phyloP scores from a whole-genome alignment of 345 rosid species.

The Kernera saxatilis region DNA sequence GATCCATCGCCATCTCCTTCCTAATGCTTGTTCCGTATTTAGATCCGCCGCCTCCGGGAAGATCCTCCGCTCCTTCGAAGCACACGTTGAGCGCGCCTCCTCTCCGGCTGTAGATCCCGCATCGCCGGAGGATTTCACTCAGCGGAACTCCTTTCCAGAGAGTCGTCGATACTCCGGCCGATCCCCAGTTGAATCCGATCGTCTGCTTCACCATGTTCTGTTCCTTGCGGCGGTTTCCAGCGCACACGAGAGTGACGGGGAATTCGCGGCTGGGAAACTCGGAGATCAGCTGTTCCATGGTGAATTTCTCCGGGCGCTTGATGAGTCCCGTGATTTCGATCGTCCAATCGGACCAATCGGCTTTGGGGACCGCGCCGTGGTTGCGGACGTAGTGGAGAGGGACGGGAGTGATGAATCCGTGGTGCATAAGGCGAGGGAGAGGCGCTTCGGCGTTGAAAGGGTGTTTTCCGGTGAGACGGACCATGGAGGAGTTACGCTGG shows the following conservation, averaged over 20 bases:
- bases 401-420: slow-evolving; percentile 90
- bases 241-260: slow-evolving; percentile 80
- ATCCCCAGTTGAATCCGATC: slow-evolving; percentile 93
- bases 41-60: slow-evolving; percentile 94
- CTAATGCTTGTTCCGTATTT: slow-evolving; percentile 81
- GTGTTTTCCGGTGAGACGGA: slow-evolving; percentile 95
- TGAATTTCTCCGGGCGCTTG: slow-evolving; percentile 51
- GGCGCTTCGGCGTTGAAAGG: slow-evolving; percentile 92
- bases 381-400: slow-evolving; percentile 95
- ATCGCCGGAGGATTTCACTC: slow-evolving; percentile 54
- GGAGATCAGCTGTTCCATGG: slow-evolving; percentile 69
- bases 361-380: slow-evolving; percentile 77
- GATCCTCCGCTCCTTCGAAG: slow-evolving; percentile 90
- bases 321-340: slow-evolving; percentile 79
- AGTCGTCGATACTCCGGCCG: slow-evolving; percentile 73
- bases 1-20: slow-evolving; percentile 76
- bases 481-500: slow-evolving; percentile 69
- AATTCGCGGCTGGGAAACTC: slow-evolving; percentile 66
- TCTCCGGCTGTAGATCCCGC: slow-evolving; percentile 59
- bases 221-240: slow-evolving; percentile 89
- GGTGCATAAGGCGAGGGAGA: slow-evolving; percentile 74
- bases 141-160: slow-evolving; percentile 82
- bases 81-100: slow-evolving; percentile 74
- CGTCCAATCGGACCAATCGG: slow-evolving; percentile 64
- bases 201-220: slow-evolving; percentile 87